Evolutionary conservation across 306 rosid species (phyloP).

Genomic region (Fagus sylvatica): DNA sequence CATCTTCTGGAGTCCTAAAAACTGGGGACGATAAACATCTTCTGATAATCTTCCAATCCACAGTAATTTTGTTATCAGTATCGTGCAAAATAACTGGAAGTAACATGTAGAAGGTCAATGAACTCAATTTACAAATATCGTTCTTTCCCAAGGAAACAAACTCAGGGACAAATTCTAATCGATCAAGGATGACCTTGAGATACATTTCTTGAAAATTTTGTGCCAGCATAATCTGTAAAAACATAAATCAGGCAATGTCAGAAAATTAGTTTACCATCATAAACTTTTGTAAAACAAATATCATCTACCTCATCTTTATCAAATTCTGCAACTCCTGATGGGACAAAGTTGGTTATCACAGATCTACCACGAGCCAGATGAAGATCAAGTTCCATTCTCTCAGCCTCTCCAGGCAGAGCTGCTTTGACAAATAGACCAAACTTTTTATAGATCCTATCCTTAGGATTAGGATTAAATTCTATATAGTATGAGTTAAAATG

Average conservation of each 20-base stretch:
- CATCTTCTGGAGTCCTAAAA: conserved; percentile 50
- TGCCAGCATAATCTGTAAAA: conserved; percentile 72
- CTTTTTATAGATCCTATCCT: conserved; percentile 70
- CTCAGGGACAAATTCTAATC: conserved; percentile 62
- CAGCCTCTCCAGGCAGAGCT: conserved; percentile 77
- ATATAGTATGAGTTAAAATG: conserved; percentile 64
- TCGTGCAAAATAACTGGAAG: conserved; percentile 67
- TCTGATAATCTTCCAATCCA: conserved; percentile 74
- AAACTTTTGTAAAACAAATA: neutral
- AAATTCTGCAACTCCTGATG: conserved; percentile 65
- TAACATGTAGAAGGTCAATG: conserved; percentile 75
- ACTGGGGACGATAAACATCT: conserved; percentile 81
- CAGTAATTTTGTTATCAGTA: conserved; percentile 35
- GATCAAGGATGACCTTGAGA: conserved; percentile 82
- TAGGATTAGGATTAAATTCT: conserved; percentile 61
- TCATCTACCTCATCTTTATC: conserved; percentile 65
- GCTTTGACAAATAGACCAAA: conserved; percentile 77
- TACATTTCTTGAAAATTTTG: conserved; percentile 90
- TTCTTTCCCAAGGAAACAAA: conserved; percentile 62
- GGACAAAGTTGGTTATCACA: conserved; percentile 65
- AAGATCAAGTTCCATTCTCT: conserved; percentile 76
- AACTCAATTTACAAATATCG: conserved; percentile 29
- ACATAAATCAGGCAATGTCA: neutral
- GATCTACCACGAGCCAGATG: conserved; percentile 89
- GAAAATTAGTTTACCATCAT: conserved; percentile 13